Evolutionary conservation across 2,329 filamentous ascomycete genomes (phyloP).

Genomic region (Alternaria triticina): DNA sequence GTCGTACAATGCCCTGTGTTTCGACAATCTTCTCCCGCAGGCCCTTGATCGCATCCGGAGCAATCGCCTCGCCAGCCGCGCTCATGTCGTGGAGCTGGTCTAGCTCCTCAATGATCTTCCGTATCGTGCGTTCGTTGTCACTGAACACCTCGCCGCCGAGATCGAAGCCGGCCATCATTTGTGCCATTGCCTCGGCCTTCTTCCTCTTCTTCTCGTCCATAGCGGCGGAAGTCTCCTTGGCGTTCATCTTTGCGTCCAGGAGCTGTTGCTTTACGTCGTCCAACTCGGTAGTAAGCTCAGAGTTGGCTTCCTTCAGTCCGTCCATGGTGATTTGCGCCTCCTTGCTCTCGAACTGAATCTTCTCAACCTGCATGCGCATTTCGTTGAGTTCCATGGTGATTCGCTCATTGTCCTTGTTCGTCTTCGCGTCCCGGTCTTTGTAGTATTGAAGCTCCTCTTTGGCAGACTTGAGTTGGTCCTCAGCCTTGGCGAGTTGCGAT

Average conservation of each 20-base stretch:
- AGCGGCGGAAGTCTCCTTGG: conserved; percentile 88
- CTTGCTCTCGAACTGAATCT: conserved; percentile 93
- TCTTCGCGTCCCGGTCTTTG: conserved; percentile 83
- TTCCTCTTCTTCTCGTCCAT: conserved; percentile 97
- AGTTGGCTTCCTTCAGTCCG: conserved; percentile 91
- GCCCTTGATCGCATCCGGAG: conserved; percentile 79
- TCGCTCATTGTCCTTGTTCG: conserved; percentile 88
- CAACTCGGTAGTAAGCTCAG: conserved; percentile 87
- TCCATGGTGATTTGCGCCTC: conserved; percentile 98
- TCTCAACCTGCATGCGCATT: conserved; percentile 95
- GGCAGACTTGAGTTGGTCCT: conserved; percentile 80
- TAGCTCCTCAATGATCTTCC: conserved; percentile 81
- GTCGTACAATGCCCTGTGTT: conserved; percentile 89
- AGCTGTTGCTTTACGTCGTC: conserved; percentile 97
- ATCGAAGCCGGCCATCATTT: conserved; percentile 99
- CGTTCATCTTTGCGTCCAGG: conserved; percentile 93
- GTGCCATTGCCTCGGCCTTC: conserved; percentile 98
- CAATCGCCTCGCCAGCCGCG: conserved; percentile 76
- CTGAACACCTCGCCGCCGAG: conserved; percentile 92
- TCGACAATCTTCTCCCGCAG: conserved; percentile 82
- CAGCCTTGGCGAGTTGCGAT: conserved; percentile 75
- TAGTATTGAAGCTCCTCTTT: conserved; percentile 85
- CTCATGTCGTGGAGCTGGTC: conserved; percentile 80
- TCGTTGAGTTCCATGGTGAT: conserved; percentile 87
- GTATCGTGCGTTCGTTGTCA: conserved; percentile 86